Base-by-base conservation (phyloP, 345 rosid species). In the Eutrema japonicum region DNA sequence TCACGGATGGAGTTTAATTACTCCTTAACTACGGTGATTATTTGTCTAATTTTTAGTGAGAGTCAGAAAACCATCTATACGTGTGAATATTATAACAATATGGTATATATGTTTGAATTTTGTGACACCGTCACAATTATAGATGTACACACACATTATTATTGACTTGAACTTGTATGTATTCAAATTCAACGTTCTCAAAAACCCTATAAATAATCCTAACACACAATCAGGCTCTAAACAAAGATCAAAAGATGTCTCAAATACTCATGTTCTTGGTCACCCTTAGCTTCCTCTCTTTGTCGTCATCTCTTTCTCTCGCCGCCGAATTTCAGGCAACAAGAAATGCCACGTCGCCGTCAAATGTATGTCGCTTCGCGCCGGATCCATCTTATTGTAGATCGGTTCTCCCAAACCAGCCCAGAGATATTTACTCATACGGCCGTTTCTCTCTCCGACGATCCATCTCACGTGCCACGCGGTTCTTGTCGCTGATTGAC, bases 371-470 rank as follows among this genome's bases (percentile, higher is more conserved):
- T 81, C 61, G 68, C 22, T 79, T 77, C 62, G 81, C 93, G 0
- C 96, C 88, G 0, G 85, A 92, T 65, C 97, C 96, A 12, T 62
- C 85, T 37, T 83, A 74, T 40, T 92, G 97, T 81, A 70, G 72
- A 68, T 86, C 93, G 4, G 65, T 88, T 29, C 87, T 88, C 14
- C 83, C 86, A 36, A 75, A 78, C 58, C 83, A 73, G 32, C 74
- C 86, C 11, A 78, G 82, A 64, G 81, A 84, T 55, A 79, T 85
- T 60, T 90, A 85, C 73, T 75, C 73, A 37, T 89, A 81, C 42
- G 96, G 88, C 16, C 79, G 96, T 35, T 77, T 70, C 66, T 77
- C 87, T 5, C 80, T 94, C 18, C 68, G 88, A 0, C 80, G 86
- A 71, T 88, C 99, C 18, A 37, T 86, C 18, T 84, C 85, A 45